Conservation (phyloP, 2,329 filamentous ascomycete species). For the Fusarium haematococcum region DNA sequence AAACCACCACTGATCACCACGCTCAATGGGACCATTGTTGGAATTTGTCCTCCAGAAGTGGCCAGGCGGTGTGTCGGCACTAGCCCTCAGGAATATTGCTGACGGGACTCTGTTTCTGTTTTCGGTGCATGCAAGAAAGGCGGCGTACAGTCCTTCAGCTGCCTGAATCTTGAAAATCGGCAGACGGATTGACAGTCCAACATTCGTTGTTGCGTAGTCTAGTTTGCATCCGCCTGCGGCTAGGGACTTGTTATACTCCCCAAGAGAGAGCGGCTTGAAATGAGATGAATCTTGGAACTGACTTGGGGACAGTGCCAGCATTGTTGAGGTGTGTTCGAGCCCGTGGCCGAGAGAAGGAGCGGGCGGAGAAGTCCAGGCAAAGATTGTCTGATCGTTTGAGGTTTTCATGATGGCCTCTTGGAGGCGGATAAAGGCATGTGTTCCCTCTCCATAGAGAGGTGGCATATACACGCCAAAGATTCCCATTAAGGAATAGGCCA, state of each 20-base stretch:
- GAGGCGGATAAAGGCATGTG: neutral
- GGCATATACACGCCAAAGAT: conserved; percentile 13
- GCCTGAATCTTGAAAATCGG: neutral
- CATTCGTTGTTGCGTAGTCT: neutral
- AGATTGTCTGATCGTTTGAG: neutral
- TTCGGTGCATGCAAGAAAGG: neutral
- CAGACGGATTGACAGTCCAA: neutral
- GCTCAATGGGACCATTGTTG: neutral
- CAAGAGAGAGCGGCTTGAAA: neutral
- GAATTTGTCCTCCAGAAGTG: neutral
- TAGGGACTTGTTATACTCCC: neutral
- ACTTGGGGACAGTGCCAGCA: neutral
- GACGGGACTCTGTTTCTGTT: neutral
- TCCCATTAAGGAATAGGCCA: conserved; percentile 3
- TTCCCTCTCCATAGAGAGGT: conserved; percentile 4
- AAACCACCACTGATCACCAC: neutral
- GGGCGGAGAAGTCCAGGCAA: neutral
- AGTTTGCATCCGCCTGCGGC: neutral
- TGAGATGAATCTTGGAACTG: neutral
- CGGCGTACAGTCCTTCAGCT: neutral
- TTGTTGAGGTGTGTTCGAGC: neutral
- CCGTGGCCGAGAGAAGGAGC: neutral
- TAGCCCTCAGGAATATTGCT: neutral
- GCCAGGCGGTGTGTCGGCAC: neutral
- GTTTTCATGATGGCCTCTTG: neutral